A percentile compares a stretch with the other conserved stretches of the same genome.
Evolutionary conservation across 1,139 yeast species (phyloP).

Genomic region (Candida sanyaensis): DNA sequence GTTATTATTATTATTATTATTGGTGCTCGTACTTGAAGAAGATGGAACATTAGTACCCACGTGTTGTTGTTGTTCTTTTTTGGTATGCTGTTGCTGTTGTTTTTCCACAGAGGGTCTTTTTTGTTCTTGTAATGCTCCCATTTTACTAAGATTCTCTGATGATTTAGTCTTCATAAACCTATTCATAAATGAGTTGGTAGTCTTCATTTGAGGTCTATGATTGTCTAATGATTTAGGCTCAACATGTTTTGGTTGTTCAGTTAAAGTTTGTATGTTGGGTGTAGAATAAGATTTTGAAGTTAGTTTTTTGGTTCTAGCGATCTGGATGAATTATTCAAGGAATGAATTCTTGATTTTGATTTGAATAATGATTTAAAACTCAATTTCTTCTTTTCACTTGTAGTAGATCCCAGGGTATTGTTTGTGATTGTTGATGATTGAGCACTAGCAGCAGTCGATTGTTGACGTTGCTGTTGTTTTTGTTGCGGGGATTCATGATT

Average conservation of each 20-base stretch:
- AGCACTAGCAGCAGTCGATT: not conserved
- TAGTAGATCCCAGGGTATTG: conserved; percentile 12
- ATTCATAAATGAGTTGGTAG: conserved; percentile 18
- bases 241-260: not conserved
- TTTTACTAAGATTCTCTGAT: conserved; percentile 19
- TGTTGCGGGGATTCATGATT: not conserved
- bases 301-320: conserved; percentile 16
- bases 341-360: conserved; percentile 31
- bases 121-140: conserved; percentile 2
- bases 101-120: not conserved
- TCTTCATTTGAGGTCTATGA: conserved; percentile 4
- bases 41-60: not conserved
- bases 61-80: not conserved
- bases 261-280: conserved; percentile 23
- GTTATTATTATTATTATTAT: not conserved
- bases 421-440: conserved; percentile 4
- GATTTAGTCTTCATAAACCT: conserved; percentile 30
- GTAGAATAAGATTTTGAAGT: conserved; percentile 31
- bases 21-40: not conserved
- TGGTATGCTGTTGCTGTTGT: not conserved
- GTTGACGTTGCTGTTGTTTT: conserved; percentile 5
- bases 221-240: not conserved
- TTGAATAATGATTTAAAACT: conserved; percentile 44
- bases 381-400: conserved; percentile 38
- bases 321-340: conserved; percentile 16